phyloP scores from a whole-genome alignment of 2,329 filamentous ascomycete genomes.

The Claviceps sp. region DNA sequence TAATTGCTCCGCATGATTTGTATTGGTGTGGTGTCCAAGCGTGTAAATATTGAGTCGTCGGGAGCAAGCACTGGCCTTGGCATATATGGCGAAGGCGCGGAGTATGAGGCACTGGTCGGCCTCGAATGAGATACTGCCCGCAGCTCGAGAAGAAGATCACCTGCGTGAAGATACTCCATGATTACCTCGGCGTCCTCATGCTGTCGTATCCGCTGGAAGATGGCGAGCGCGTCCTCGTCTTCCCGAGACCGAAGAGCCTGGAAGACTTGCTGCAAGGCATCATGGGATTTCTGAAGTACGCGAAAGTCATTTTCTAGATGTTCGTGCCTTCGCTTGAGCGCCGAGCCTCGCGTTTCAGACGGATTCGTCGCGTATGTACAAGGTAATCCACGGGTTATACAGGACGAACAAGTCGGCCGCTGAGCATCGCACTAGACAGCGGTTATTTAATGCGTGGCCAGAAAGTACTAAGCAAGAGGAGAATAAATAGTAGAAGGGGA shows the following conservation, averaged over 20 bases:
- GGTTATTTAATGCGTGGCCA: neutral
- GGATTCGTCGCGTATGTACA: neutral
- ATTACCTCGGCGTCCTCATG: neutral
- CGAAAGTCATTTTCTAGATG: neutral
- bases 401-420: neutral
- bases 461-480: neutral
- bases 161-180: neutral
- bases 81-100: neutral
- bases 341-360: neutral
- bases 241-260: neutral
- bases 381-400: neutral
- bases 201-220: neutral
- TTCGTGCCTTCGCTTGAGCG: neutral
- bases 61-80: neutral
- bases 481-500: neutral
- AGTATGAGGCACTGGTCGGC: neutral
- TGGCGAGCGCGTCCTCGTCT: neutral
- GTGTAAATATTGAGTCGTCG: neutral
- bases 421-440: neutral
- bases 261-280: neutral
- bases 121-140: neutral
- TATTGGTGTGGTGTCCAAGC: neutral
- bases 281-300: neutral
- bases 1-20: neutral
- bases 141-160: slow-evolving; percentile 1